A percentile compares a stretch with the other conserved stretches of the same genome.
Evolutionary conservation across 2,329 filamentous ascomycete genomes (phyloP).

Genomic region (Chaetomium strumarium): DNA sequence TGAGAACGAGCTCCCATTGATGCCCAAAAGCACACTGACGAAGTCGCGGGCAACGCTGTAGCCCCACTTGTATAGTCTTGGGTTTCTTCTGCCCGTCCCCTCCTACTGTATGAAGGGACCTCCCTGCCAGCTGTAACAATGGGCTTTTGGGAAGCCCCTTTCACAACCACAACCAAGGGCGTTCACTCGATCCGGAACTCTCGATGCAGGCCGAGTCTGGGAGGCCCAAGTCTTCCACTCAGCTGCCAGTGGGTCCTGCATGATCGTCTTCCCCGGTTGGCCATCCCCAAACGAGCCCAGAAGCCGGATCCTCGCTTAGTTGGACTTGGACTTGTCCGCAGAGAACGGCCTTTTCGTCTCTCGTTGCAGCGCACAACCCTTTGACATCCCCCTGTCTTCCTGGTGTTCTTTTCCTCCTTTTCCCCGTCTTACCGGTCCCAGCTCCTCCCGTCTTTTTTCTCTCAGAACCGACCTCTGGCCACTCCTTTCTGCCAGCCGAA

Average conservation of each 20-base stretch:
- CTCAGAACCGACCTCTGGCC: slow-evolving; percentile 14
- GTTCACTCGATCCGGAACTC: slow-evolving; percentile 14
- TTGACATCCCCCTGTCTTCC: slow-evolving; percentile 1
- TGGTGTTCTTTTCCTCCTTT: slow-evolving; percentile 11
- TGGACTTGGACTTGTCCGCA: background rate
- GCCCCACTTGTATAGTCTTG: slow-evolving; percentile 15
- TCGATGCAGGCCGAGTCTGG: slow-evolving; percentile 14
- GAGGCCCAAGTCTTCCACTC: slow-evolving; percentile 12
- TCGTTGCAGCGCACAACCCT: background rate
- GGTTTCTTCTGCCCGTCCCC: slow-evolving; percentile 12
- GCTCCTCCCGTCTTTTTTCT: background rate
- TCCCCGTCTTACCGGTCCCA: slow-evolving; percentile 1
- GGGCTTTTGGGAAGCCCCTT: slow-evolving; percentile 12
- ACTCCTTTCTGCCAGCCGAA: slow-evolving; percentile 5
- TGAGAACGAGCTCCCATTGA: background rate
- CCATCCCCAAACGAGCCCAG: slow-evolving; percentile 21
- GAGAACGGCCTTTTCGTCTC: background rate
- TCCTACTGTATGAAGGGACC: slow-evolving; percentile 4
- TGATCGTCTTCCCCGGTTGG: slow-evolving; percentile 24
- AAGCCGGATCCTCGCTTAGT: slow-evolving; percentile 10
- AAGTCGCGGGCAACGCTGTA: background rate
- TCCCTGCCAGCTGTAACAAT: slow-evolving; percentile 21
- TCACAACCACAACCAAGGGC: background rate
- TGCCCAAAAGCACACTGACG: background rate
- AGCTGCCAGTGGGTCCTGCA: slow-evolving; percentile 23